Evolutionary conservation across 1,284 basidiomycete species (phyloP).

Genomic region (Omphalotus olearius): DNA sequence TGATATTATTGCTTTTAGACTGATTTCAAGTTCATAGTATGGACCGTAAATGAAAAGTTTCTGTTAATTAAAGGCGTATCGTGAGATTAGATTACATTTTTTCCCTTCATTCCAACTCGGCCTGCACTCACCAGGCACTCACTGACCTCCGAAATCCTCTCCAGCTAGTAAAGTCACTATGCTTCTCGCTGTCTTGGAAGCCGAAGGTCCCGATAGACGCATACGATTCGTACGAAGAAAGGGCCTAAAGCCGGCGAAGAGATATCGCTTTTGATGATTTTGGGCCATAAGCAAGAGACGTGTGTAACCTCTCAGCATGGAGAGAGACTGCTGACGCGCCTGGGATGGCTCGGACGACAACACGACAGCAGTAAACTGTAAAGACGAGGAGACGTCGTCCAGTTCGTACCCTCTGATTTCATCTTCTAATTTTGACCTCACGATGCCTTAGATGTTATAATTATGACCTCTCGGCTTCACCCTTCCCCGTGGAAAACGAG

Average conservation of each 20-base stretch:
- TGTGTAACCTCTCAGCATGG: constrained; percentile 73
- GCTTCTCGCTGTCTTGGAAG: constrained; percentile 68
- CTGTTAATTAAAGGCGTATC: too few species aligned
- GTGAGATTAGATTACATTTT: too few species aligned
- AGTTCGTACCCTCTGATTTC: constrained; percentile 39
- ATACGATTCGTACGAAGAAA: constrained; percentile 57
- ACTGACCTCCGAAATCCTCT: too few species aligned
- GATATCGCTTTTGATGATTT: constrained; percentile 40
- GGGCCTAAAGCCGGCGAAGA: constrained; percentile 64
- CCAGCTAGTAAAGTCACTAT: too few species aligned
- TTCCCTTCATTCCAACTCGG: too few species aligned
- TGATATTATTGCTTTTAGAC: not conserved
- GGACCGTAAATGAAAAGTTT: too few species aligned
- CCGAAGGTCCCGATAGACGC: constrained; percentile 76
- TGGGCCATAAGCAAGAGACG: constrained; percentile 28
- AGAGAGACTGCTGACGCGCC: constrained; percentile 63
- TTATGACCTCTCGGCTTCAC: constrained; percentile 50
- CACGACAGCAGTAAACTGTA: constrained; percentile 31
- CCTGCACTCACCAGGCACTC: too few species aligned
- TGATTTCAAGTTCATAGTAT: not conserved
- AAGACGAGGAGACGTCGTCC: constrained; percentile 67
- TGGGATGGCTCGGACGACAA: constrained; percentile 33
- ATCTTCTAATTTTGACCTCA: not conserved
- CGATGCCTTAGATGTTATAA: constrained; percentile 41
- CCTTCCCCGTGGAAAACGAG: too few species aligned